Base-by-base conservation (phyloP, 768 basidiomycete genomes). In the Rhizopogon sp. region DNA sequence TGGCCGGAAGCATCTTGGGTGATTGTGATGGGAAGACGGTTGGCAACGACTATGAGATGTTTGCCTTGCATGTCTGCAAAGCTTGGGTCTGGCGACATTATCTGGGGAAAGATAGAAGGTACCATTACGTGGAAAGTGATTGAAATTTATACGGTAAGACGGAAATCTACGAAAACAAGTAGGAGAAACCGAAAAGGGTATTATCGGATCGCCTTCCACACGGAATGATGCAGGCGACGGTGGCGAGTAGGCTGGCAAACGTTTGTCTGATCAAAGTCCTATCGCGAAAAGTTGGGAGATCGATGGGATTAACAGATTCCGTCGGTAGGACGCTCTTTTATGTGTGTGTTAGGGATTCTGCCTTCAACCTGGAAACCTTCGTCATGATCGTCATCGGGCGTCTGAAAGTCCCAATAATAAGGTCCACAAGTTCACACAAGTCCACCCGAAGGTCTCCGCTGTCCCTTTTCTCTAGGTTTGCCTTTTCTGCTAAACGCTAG, bases 11-110 rank as follows among this genome's bases (percentile, higher is more conserved):
- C 85, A 82, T 98, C 95, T 76, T 93, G 96, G 70, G 78, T 91
- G 68, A 98, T 98, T 45, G 96, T 97, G 57, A 98, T 82, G 20
- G 96, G 96, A 56, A 98, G 86, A 52, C 96, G 84, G 74, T 98
- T 98, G 50, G 91, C 90, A 66, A 98, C 93, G 64, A 98, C 92
- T 73, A 98, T 88, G 78, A 98, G 87, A 62, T 93, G 88, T 55
- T 76, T 79, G 59, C 74, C 76, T 62, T 78, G 70, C 79, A 83
- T 83, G 61, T 71, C 61, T 59, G 66, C 60, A 41, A 66, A 60
- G 62, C 61, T 64, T 68, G 61, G 45, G 66, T 59, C 61, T 58
- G 56, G 52, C 33, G 66, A 60, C 7, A 59, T 51, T 17, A 37
- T 37, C 45, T 57, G 60, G 53, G 63, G 62, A 22, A 64, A 62